Conservation (phyloP, 352 stramenopile species). For the Peronospora belbahrii region DNA sequence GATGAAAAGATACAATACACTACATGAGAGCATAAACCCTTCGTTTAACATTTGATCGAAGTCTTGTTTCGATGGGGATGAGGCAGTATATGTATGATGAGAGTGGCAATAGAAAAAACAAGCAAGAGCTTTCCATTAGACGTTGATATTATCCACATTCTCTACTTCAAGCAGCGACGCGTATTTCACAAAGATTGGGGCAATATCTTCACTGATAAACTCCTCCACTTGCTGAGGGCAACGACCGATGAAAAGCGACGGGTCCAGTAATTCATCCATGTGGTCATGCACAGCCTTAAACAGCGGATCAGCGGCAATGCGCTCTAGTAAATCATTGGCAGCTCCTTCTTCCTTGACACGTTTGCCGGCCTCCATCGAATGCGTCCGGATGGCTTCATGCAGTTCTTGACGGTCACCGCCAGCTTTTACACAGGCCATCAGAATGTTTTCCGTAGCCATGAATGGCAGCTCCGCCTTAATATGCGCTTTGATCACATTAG, state of each 20-base stretch:
- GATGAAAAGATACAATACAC: neutral
- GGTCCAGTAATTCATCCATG: constrained; percentile 94
- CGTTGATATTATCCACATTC: constrained; percentile 94
- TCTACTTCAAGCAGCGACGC: constrained; percentile 85
- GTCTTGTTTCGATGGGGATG: no score
- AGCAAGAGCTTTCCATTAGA: constrained; percentile 87
- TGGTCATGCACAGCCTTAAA: constrained; percentile 94
- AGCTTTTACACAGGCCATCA: constrained; percentile 98
- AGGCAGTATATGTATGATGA: neutral
- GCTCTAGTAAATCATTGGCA: constrained; percentile 95
- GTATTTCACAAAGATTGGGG: constrained; percentile 90
- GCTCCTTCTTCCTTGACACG: constrained; percentile 97
- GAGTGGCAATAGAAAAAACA: neutral
- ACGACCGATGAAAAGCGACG: constrained; percentile 95
- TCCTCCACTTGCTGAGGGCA: constrained; percentile 93
- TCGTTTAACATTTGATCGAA: no score
- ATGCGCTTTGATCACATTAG: constrained; percentile 94
- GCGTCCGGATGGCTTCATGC: constrained; percentile 97
- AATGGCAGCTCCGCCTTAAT: constrained; percentile 98
- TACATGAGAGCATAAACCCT: neutral
- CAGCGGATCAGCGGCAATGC: constrained; percentile 90
- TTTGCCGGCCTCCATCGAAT: constrained; percentile 97
- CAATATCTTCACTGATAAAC: constrained; percentile 93
- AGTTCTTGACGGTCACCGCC: constrained; percentile 96
- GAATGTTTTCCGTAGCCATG: constrained; percentile 99